Evolutionary conservation across 192 early-diverging fungal genomes (phyloP).

Genomic region (Gigaspora rosea): DNA sequence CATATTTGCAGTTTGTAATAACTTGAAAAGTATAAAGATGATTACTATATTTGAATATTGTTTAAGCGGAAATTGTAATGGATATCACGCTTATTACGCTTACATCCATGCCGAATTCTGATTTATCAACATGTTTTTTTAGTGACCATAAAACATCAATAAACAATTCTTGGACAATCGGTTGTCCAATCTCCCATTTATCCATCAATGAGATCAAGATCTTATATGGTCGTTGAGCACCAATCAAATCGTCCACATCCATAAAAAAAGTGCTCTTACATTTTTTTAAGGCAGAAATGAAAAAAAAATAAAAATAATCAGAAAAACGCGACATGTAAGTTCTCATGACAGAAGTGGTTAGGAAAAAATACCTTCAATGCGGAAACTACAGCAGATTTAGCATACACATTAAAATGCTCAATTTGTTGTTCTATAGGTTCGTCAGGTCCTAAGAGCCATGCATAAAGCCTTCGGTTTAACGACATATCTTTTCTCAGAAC

Average conservation of each 20-base stretch:
- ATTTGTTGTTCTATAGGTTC: constrained; percentile 45
- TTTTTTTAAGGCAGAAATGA: background rate
- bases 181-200: constrained; percentile 78
- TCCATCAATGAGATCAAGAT: constrained; percentile 87
- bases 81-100: background rate
- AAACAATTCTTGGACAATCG: constrained; percentile 71
- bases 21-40: constrained; percentile 36
- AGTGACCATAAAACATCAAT: constrained; percentile 71
- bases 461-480: constrained; percentile 87
- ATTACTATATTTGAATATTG: background rate
- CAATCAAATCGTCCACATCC: constrained; percentile 40
- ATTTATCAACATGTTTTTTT: constrained; percentile 51
- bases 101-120: constrained; percentile 48
- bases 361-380: constrained; percentile 51
- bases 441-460: constrained; percentile 76
- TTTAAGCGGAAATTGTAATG: background rate
- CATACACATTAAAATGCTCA: constrained; percentile 55
- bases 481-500: constrained; percentile 93
- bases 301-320: too few species aligned
- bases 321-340: too few species aligned
- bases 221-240: constrained; percentile 68
- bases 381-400: constrained; percentile 51
- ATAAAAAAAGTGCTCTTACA: constrained; percentile 38
- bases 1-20: constrained; percentile 84
- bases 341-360: background rate